Conservation (phyloP, 257 asterid species). For the Capsicum pubescens region DNA sequence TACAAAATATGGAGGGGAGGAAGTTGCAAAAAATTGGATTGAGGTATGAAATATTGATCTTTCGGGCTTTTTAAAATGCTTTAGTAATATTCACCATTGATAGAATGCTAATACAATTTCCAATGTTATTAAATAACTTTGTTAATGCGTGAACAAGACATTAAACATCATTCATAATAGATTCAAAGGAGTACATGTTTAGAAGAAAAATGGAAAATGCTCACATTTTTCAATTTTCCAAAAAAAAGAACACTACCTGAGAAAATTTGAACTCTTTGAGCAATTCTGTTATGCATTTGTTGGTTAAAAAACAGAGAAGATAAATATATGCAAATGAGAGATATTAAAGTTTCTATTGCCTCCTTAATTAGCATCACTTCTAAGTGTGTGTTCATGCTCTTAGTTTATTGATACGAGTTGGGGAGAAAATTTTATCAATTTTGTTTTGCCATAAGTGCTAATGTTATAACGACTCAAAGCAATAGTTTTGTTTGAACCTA, state of each 20-base stretch:
- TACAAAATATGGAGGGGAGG: too few species aligned
- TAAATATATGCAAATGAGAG: conserved; percentile 8
- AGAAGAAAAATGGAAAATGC: conserved; percentile 6
- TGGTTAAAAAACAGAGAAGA: not conserved
- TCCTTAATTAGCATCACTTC: not conserved
- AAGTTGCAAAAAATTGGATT: too few species aligned
- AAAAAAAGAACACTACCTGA: not conserved
- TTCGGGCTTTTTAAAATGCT: too few species aligned
- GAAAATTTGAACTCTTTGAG: not conserved
- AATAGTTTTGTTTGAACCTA: conserved; percentile 1
- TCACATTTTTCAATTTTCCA: not conserved
- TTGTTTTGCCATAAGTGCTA: not conserved
- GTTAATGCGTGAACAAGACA: not conserved
- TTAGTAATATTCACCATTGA: not conserved
- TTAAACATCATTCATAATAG: not conserved
- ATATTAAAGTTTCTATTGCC: conserved; percentile 3
- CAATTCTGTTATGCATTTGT: not conserved
- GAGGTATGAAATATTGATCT: too few species aligned
- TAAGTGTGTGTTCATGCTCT: not conserved
- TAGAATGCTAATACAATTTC: conserved; percentile 1
- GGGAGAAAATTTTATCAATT: not conserved
- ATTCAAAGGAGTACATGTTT: not conserved
- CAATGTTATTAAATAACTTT: not conserved
- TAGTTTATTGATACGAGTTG: not conserved
- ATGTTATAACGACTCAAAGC: not conserved